Percentiles rank a stretch among this genome's conserved stretches.
Evolutionary conservation across 1,139 yeast species (phyloP).

Genomic region (Geotrichum klebahnii): DNA sequence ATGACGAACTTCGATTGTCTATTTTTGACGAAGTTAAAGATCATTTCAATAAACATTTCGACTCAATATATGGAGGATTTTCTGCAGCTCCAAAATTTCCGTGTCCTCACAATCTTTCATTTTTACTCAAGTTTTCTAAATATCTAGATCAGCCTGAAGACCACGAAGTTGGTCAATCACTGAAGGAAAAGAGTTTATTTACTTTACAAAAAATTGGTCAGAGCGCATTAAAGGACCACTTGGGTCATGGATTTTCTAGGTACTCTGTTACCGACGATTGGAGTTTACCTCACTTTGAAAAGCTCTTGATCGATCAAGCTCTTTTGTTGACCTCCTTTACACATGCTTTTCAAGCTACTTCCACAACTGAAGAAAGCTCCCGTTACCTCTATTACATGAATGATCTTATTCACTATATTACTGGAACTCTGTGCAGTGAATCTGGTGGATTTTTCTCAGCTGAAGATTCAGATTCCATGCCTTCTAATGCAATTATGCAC

Average conservation of each 20-base stretch:
- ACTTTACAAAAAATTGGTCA: slow-evolving; percentile 36
- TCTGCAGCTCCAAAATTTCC: slow-evolving; percentile 41
- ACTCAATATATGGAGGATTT: slow-evolving; percentile 37
- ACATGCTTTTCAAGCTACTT: slow-evolving; percentile 30
- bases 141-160: slow-evolving; percentile 19
- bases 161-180: neutral
- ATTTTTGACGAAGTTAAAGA: slow-evolving; percentile 30
- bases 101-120: slow-evolving; percentile 36
- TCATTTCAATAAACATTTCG: slow-evolving; percentile 34
- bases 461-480: slow-evolving; percentile 38
- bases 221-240: slow-evolving; percentile 42
- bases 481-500: slow-evolving; percentile 13
- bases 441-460: slow-evolving; percentile 38
- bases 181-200: slow-evolving; percentile 17
- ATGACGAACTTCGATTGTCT: slow-evolving; percentile 25
- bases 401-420: slow-evolving; percentile 35
- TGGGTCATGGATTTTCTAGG: slow-evolving; percentile 41
- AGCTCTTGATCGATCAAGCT: slow-evolving; percentile 42
- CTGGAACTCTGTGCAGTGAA: slow-evolving; percentile 29
- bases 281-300: slow-evolving; percentile 43
- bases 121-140: slow-evolving; percentile 30
- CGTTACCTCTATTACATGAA: slow-evolving; percentile 26
- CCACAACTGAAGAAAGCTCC: slow-evolving; percentile 11
- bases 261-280: slow-evolving; percentile 43
- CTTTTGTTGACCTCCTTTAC: slow-evolving; percentile 37